A percentile compares a stretch with the other conserved stretches of the same genome.
phyloP scores from a whole-genome alignment of 2,329 filamentous ascomycete genomes.

The Periconia macrospinosa region DNA sequence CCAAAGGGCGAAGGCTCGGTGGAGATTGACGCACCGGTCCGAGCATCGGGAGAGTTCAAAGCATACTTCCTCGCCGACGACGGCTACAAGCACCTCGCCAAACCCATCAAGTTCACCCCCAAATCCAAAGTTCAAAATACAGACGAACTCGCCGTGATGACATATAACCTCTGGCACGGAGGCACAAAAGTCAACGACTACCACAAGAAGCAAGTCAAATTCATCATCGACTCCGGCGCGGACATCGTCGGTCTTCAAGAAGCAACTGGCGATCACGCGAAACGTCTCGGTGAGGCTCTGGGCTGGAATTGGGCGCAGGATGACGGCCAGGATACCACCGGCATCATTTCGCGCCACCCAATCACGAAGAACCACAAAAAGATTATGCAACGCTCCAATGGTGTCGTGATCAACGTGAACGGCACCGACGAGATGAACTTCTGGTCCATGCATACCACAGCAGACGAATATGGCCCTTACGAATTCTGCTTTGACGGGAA shows the following conservation, averaged over 20 bases:
- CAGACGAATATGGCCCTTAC: constrained; percentile 10
- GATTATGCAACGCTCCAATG: constrained; percentile 2
- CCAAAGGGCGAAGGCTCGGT: constrained; percentile 2
- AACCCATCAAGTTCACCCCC: constrained; percentile 6
- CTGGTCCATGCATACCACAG: constrained; percentile 7
- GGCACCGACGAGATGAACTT: constrained; percentile 8
- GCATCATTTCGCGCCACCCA: constrained; percentile 11
- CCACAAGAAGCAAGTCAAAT: constrained; percentile 11
- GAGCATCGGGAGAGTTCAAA: constrained; percentile 8
- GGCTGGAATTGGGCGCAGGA: constrained; percentile 13
- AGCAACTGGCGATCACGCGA: constrained; percentile 6
- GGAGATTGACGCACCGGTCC: constrained; percentile 3
- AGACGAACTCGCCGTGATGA: constrained; percentile 7
- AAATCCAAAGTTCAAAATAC: background rate
- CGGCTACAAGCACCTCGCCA: constrained; percentile 9
- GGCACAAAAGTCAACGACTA: constrained; percentile 11
- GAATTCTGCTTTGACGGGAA: constrained; percentile 11
- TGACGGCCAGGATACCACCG: constrained; percentile 4
- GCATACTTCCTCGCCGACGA: constrained; percentile 11
- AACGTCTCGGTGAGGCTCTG: constrained; percentile 11
- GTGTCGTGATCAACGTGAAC: constrained; percentile 5
- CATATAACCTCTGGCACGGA: constrained; percentile 11
- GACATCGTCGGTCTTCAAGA: constrained; percentile 13
- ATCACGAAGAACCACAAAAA: constrained; percentile 6
- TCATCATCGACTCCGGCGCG: constrained; percentile 1